Evolutionary conservation across 805 yeast genomes (phyloP), one percentile per base, ranked within the genome.

Genomic region (Suhomyces sp.): DNA sequence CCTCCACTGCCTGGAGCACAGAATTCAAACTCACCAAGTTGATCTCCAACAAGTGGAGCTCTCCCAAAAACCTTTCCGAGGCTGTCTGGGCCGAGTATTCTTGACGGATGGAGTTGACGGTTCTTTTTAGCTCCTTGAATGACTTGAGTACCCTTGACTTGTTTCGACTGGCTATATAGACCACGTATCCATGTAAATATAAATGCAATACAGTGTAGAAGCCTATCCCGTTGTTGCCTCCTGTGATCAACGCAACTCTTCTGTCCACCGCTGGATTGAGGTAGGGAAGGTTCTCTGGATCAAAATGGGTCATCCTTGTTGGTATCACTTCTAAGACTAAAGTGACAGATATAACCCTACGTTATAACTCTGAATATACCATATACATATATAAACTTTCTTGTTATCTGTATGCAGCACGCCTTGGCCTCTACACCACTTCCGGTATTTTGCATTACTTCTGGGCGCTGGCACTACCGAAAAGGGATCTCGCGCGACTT

Each of bases 181-280:
- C 85, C 7, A 77, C 73, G 64, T 80, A 87, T 0, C 97, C 97
- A 66, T 89, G 96, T 48, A 88, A 72, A 61, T 86, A 88, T 5
- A 90, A 75, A 61, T 88, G 92, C 23, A 88, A 72, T 7, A 84
- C 89, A 0, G 92, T 85, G 64, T 77, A 87, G 75, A 81, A 89
- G 9, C 97, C 96, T 17, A 88, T 81, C 0, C 96, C 96, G 52
- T 87, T 80, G 60, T 85, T 87, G 5, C 94, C 96, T 1, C 96
- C 96, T 0, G 94, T 86, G 29, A 90, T 83, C 6, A 90, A 71
- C 2, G 89, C 91, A 4, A 87, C 84, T 52, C 83, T 77, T 44
- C 88, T 75, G 26, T 79, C 82, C 2, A 56, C 56, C 1, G 59
- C 55, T 0, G 91, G 91, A 58, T 87, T 73, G 58, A 74, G 69